A percentile compares a stretch with the other conserved stretches of the same genome.
phyloP scores from a whole-genome alignment of 345 rosid species.

The Dovyalis caffra region DNA sequence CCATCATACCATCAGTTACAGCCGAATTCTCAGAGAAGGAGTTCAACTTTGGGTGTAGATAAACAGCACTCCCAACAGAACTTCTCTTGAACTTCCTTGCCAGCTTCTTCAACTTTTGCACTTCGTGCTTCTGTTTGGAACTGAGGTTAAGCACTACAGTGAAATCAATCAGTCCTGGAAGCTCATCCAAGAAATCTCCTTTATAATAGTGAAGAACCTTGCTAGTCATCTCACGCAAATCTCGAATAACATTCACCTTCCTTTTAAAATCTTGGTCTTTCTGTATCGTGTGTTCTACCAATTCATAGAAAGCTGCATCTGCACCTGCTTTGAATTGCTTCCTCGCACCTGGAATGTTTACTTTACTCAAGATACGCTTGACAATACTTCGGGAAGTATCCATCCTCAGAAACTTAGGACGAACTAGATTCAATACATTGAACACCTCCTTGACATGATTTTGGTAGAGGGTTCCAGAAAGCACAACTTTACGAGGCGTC shows the following conservation, averaged over 20 bases:
- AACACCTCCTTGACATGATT: conserved; percentile 88
- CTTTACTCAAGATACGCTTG: conserved; percentile 64
- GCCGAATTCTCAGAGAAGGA: conserved; percentile 32
- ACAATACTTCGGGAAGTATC: conserved; percentile 45
- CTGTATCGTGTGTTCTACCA: conserved; percentile 71
- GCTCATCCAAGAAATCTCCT: conserved; percentile 84
- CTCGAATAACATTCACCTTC: conserved; percentile 62
- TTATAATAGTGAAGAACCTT: conserved; percentile 82
- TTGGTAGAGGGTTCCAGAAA: conserved; percentile 86
- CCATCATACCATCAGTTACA: conserved; percentile 53
- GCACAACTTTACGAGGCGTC: conserved; percentile 83
- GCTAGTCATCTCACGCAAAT: conserved; percentile 83
- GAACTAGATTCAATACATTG: conserved; percentile 75
- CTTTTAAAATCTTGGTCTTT: conserved; percentile 47
- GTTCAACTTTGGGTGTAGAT: conserved; percentile 62
- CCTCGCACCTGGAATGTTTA: conserved; percentile 43
- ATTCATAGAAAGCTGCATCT: conserved; percentile 50
- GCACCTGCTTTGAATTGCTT: conserved; percentile 45
- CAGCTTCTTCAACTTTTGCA: conserved; percentile 38
- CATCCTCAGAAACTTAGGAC: conserved; percentile 73
- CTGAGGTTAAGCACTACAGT: conserved; percentile 70
- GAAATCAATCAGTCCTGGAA: conserved; percentile 80
- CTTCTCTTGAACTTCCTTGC: conserved; percentile 58
- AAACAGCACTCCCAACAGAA: conserved; percentile 64
- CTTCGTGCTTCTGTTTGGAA: conserved; percentile 51